Conservation (phyloP, 2,329 filamentous ascomycete species). For the Calonectria honghensis region DNA sequence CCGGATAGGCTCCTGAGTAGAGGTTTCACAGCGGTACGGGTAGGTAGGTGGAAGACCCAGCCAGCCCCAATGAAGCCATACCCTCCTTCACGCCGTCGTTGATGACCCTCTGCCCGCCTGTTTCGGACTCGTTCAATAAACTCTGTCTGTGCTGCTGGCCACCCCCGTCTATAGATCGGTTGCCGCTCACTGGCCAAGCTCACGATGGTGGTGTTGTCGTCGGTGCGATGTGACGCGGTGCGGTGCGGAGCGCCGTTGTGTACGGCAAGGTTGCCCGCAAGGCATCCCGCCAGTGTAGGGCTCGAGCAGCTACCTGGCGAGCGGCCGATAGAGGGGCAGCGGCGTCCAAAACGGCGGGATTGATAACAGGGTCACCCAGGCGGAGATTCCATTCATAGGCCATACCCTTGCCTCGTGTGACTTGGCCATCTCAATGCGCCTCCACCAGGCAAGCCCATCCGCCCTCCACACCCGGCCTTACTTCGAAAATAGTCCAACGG, state of each 20-base stretch:
- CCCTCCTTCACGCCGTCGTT: conserved; percentile 23
- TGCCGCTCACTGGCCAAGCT: conserved; percentile 19
- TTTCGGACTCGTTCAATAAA: conserved; percentile 20
- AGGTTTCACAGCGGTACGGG: background rate
- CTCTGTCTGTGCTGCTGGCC: background rate
- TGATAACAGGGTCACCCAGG: conserved; percentile 34
- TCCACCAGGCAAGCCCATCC: conserved; percentile 39
- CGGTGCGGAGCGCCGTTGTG: conserved; percentile 15
- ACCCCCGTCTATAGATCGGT: conserved; percentile 19
- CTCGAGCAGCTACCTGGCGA: background rate
- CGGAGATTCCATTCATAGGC: conserved; percentile 38
- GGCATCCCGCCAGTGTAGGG: conserved; percentile 17
- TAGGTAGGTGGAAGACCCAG: background rate
- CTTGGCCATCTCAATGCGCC: conserved; percentile 36
- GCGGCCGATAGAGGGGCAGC: conserved; percentile 5
- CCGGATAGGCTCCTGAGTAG: background rate
- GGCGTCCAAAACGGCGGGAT: conserved; percentile 37
- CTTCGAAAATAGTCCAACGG: conserved; percentile 34
- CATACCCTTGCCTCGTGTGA: conserved; percentile 28
- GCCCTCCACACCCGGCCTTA: conserved; percentile 39
- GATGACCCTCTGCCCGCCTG: conserved; percentile 22
- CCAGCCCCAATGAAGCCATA: background rate
- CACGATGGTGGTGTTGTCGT: conserved; percentile 25
- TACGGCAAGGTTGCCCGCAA: conserved; percentile 28
- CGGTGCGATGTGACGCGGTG: conserved; percentile 21